Percentiles rank a stretch among this genome's conserved stretches.
These are phyloP conservation scores for Hansfordia pulvinata DNA, from an alignment of 2,329 filamentous ascomycete genomes.

Conservation along the genomic window DNA sequence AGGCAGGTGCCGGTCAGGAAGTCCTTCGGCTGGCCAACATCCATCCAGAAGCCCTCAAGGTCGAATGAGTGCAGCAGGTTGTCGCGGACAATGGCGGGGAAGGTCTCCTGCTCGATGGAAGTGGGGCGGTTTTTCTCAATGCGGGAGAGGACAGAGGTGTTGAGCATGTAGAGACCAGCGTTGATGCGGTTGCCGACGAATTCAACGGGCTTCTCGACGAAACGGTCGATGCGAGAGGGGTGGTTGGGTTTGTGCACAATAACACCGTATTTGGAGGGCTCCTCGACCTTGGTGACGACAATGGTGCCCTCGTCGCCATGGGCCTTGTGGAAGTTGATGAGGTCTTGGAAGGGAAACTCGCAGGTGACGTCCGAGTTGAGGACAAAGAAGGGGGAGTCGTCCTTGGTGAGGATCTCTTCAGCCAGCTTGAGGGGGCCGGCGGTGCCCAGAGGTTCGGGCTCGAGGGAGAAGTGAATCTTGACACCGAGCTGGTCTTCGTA, in stretches of 20 bases:
- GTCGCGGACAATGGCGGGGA: slow-evolving; percentile 84
- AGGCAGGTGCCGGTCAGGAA: slow-evolving; percentile 94
- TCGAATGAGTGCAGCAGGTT: slow-evolving; percentile 92
- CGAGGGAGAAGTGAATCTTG: slow-evolving; percentile 93
- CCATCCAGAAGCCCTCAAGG: slow-evolving; percentile 98
- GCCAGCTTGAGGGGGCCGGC: slow-evolving; percentile 92
- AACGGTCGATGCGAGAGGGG: slow-evolving; percentile 85
- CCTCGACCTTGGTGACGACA: slow-evolving; percentile 96
- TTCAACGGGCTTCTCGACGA: slow-evolving; percentile 98
- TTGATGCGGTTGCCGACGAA: slow-evolving; percentile 99
- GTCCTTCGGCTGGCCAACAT: slow-evolving; percentile 96
- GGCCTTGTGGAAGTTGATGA: slow-evolving; percentile 80
- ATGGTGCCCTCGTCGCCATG: slow-evolving; percentile 97
- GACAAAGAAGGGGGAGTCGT: slow-evolving; percentile 92
- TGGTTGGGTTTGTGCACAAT: slow-evolving; percentile 94
- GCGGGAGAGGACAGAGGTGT: slow-evolving; percentile 76
- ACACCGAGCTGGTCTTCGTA: slow-evolving; percentile 89
- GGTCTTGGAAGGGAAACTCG: slow-evolving; percentile 87
- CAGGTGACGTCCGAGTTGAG: slow-evolving; percentile 98
- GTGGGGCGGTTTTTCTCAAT: slow-evolving; percentile 87
- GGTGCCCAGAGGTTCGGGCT: slow-evolving; percentile 88
- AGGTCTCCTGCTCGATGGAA: slow-evolving; percentile 97
- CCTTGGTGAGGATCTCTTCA: slow-evolving; percentile 82
- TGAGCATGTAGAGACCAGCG: slow-evolving; percentile 95
- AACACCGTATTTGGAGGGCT: slow-evolving; percentile 97